A percentile compares a stretch with the other conserved stretches of the same genome.
Conservation (phyloP, 805 yeast species). For the Blastobotrys parvus region DNA sequence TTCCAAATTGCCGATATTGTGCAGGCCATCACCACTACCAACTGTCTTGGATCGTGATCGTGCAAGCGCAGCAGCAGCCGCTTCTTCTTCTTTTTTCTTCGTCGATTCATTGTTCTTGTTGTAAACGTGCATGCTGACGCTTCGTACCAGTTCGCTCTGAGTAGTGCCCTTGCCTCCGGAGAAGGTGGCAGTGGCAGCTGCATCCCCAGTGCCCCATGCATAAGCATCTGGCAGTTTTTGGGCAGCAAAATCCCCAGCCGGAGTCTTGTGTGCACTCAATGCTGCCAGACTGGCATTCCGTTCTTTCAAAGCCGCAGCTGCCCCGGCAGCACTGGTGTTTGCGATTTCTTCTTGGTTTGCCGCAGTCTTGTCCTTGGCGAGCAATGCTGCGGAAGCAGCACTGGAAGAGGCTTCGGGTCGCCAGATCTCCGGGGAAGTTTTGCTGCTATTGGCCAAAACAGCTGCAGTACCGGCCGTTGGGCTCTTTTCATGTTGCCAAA, state of each 20-base stretch:
- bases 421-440: conserved; percentile 28
- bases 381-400: conserved; percentile 51
- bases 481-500: conserved; percentile 26
- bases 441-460: conserved; percentile 24
- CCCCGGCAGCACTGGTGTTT: conserved; percentile 6
- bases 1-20: conserved; percentile 16
- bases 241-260: conserved; percentile 28
- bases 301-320: conserved; percentile 1
- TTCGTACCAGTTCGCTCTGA: neutral
- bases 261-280: conserved; percentile 21
- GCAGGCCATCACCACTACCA: conserved; percentile 12
- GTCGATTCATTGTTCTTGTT: neutral
- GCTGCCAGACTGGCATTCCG: conserved; percentile 27
- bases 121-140: conserved; percentile 9
- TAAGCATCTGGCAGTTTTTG: conserved; percentile 29
- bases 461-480: conserved; percentile 30
- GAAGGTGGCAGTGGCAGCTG: neutral
- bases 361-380: conserved; percentile 19
- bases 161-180: conserved; percentile 4
- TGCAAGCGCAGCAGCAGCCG: conserved; percentile 15
- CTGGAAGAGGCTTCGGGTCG: conserved; percentile 36
- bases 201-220: conserved; percentile 21
- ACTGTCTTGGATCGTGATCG: conserved; percentile 20
- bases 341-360: conserved; percentile 6
- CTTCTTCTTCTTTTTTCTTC: conserved; percentile 3